Conservation (phyloP, 1,284 basidiomycete species). For the Blastosporella zonata region DNA sequence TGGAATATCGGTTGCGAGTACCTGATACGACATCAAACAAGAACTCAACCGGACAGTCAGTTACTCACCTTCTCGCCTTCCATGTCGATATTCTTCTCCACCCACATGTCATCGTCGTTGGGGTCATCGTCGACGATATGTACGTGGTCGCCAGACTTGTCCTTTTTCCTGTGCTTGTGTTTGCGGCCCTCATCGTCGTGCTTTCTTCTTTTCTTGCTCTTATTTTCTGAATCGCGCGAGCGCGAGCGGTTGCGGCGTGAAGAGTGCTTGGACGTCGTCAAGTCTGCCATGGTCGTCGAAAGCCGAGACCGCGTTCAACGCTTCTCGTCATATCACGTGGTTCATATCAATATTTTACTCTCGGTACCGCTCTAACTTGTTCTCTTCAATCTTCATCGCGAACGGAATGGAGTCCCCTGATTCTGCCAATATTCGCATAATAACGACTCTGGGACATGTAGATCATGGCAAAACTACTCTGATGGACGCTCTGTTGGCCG, state of each 20-base stretch:
- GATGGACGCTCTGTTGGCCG: slow-evolving; percentile 93
- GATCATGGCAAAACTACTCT: slow-evolving; percentile 95
- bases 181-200: slow-evolving; percentile 37
- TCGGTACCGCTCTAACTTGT: slow-evolving; percentile 1
- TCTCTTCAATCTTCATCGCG: background rate
- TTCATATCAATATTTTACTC: slow-evolving; percentile 4
- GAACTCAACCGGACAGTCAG: background rate
- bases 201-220: slow-evolving; percentile 50
- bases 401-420: slow-evolving; percentile 43
- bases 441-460: slow-evolving; percentile 82
- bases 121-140: slow-evolving; percentile 67
- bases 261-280: slow-evolving; percentile 17
- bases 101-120: slow-evolving; percentile 72
- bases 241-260: slow-evolving; percentile 23
- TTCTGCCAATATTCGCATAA: slow-evolving; percentile 63
- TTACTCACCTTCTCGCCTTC: slow-evolving; percentile 65
- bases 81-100: slow-evolving; percentile 83
- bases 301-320: background rate
- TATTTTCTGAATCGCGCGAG: slow-evolving; percentile 38
- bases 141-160: slow-evolving; percentile 27
- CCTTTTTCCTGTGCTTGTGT: slow-evolving; percentile 30
- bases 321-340: slow-evolving; percentile 22
- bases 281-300: slow-evolving; percentile 19
- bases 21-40: slow-evolving; percentile 34
- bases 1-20: slow-evolving; percentile 72